Conservation (phyloP, 1,284 basidiomycete species). For the Termitomyces sp. region DNA sequence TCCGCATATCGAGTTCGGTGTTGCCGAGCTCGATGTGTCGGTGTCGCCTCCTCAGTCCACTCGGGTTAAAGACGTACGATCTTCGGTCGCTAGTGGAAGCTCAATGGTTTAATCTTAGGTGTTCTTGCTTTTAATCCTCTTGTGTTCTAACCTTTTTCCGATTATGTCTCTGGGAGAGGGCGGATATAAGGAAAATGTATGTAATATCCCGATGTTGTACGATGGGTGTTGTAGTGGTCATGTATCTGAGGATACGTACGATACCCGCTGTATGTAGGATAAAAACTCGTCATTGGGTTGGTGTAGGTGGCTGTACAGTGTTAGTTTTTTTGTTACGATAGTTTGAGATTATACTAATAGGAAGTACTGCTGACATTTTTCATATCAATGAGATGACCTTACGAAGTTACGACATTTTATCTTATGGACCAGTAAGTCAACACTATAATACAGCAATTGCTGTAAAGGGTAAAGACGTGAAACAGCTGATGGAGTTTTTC, state of each 20-base stretch:
- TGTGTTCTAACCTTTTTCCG: not conserved
- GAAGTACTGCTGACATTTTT: no score
- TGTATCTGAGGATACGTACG: not conserved
- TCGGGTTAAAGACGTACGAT: constrained; percentile 1
- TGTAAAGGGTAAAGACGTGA: no score
- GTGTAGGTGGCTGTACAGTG: not conserved
- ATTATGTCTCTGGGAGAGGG: no score
- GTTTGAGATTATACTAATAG: no score
- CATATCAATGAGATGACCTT: no score
- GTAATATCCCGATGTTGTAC: not conserved
- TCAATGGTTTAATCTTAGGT: not conserved
- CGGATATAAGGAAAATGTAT: not conserved
- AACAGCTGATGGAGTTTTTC: no score
- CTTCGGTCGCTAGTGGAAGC: constrained; percentile 11
- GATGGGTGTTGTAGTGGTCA: not conserved
- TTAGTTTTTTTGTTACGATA: not conserved
- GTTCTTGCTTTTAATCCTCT: not conserved
- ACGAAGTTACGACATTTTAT: no score
- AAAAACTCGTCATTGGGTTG: not conserved
- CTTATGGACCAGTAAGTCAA: no score
- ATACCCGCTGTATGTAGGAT: not conserved
- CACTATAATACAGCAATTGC: no score
- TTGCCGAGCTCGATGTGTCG: constrained; percentile 33
- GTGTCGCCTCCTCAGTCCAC: constrained; percentile 2
- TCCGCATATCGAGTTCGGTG: constrained; percentile 46